Evolutionary conservation across 83 land plant genomes (phyloP).

Genomic region (Thuja plicata): DNA sequence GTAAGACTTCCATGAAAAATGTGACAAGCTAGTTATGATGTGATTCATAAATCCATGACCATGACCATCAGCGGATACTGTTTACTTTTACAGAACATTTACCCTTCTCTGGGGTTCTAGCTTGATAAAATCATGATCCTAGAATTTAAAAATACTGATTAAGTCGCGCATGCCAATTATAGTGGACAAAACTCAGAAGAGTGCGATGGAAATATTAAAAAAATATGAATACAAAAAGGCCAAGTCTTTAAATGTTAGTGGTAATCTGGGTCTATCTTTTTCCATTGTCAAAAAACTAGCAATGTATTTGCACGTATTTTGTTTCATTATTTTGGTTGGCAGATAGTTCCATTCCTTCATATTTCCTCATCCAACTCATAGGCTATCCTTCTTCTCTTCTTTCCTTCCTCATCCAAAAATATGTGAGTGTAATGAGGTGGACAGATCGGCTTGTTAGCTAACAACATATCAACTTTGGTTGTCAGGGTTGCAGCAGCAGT

Average conservation of each 20-base stretch:
- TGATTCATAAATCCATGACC: not conserved
- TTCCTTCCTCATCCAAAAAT: not conserved
- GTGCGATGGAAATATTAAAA: not conserved
- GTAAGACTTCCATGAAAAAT: not conserved
- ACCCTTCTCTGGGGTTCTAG: not conserved
- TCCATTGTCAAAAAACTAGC: not conserved
- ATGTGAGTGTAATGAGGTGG: not conserved
- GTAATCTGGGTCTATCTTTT: not conserved
- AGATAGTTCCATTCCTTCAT: not conserved
- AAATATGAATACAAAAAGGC: not conserved
- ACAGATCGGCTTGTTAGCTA: not conserved
- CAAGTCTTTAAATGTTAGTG: not conserved
- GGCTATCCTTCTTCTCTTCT: not conserved
- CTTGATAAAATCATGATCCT: not conserved
- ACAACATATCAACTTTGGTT: not conserved
- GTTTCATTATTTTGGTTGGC: not conserved
- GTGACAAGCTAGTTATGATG: not conserved
- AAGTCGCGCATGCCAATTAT: not conserved
- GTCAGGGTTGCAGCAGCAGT: not conserved
- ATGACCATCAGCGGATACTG: not conserved
- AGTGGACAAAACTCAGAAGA: not conserved
- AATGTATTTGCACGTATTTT: not conserved
- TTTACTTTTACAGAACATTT: not conserved
- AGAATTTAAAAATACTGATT: not conserved
- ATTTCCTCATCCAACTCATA: not conserved